phyloP scores from a whole-genome alignment of 805 yeast species.

The Metschnikowia orientalis region DNA sequence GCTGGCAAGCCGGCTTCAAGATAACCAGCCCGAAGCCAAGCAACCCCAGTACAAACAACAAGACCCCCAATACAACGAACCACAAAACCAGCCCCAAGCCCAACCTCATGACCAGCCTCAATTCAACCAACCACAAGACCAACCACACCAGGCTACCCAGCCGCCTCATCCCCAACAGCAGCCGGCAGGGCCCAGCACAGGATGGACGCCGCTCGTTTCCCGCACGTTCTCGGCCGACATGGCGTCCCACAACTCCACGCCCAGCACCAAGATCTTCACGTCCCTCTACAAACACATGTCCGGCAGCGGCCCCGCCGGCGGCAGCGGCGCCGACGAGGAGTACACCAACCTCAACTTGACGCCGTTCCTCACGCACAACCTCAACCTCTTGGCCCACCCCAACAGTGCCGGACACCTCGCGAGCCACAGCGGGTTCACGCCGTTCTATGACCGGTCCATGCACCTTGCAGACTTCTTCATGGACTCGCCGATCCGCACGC shows the following conservation, averaged over 20 bases:
- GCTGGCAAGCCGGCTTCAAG: no score
- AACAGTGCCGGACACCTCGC: constrained; percentile 18
- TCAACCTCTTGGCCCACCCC: constrained; percentile 24
- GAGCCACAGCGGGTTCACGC: constrained; percentile 31
- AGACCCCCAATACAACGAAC: constrained; percentile 1
- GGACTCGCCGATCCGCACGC: constrained; percentile 41
- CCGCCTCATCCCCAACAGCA: no score
- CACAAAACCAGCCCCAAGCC: not conserved
- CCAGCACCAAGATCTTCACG: constrained; percentile 26
- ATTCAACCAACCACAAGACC: not conserved
- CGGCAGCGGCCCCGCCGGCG: constrained; percentile 3
- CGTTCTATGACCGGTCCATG: constrained; percentile 39
- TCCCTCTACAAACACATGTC: constrained; percentile 9
- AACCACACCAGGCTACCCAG: not conserved
- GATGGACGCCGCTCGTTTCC: constrained; percentile 43
- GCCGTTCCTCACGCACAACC: constrained; percentile 37
- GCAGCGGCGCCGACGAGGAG: constrained; percentile 9
- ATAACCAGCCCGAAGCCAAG: not conserved
- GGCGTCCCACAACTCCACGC: constrained; percentile 33
- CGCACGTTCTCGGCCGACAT: constrained; percentile 35
- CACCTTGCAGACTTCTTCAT: constrained; percentile 41
- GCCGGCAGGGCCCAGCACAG: no score
- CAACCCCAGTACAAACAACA: no score
- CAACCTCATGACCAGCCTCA: no score
- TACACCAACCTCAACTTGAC: constrained; percentile 38